A percentile compares a stretch with the other conserved stretches of the same genome.
phyloP scores from a whole-genome alignment of 257 asterid genomes.

The Cinchona pubescens region DNA sequence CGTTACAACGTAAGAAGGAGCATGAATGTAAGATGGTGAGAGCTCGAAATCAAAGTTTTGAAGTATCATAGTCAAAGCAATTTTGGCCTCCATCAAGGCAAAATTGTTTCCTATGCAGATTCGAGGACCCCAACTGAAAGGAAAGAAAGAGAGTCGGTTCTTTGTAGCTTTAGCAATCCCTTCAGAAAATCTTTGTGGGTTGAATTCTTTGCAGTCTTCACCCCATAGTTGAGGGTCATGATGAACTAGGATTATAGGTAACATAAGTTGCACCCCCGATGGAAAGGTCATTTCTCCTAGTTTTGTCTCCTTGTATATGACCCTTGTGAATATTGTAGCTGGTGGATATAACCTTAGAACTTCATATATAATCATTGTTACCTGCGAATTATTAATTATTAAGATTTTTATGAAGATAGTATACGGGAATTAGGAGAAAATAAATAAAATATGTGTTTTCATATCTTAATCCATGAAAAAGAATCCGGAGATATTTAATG shows the following conservation, averaged over 20 bases:
- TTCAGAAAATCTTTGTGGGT: constrained; percentile 45
- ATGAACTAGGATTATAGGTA: constrained; percentile 41
- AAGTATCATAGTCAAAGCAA: constrained; percentile 38
- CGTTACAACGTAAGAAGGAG: constrained; percentile 43
- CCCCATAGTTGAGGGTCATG: constrained; percentile 46
- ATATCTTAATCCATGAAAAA: not conserved
- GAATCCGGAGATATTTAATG: too few species aligned
- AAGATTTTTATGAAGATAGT: not conserved
- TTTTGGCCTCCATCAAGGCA: constrained; percentile 46
- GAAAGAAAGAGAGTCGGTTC: constrained; percentile 34
- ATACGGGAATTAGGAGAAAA: not conserved
- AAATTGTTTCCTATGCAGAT: constrained; percentile 47
- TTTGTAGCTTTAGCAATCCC: constrained; percentile 50
- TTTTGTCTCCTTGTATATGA: constrained; percentile 32
- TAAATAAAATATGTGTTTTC: too few species aligned
- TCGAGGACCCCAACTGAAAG: constrained; percentile 53
- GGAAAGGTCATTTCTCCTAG: constrained; percentile 45
- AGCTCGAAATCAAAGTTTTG: constrained; percentile 36
- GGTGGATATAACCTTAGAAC: constrained; percentile 58
- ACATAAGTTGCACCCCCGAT: constrained; percentile 28
- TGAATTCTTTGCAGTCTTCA: constrained; percentile 45
- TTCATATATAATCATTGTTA: constrained; percentile 51
- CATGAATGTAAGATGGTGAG: constrained; percentile 48
- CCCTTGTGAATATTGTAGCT: constrained; percentile 25
- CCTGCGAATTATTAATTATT: constrained; percentile 10